These are phyloP conservation scores for Lizonia empirigonia DNA, from an alignment of 2,329 filamentous ascomycete genomes.

Conservation along the genomic window DNA sequence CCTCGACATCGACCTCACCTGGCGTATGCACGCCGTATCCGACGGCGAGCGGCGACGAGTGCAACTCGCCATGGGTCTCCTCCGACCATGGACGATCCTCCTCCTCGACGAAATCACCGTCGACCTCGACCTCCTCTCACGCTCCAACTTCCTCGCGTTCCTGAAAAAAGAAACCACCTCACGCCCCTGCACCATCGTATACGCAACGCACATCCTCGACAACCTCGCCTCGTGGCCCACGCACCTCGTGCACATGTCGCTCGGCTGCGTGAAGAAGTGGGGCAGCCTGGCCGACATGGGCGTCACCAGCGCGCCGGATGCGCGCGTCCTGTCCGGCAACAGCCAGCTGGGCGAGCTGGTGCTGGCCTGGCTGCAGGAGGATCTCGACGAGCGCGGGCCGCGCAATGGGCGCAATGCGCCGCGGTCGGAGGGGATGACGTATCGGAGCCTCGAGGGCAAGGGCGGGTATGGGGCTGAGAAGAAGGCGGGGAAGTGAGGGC, in stretches of 20 bases:
- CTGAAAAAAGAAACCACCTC: conserved; percentile 84
- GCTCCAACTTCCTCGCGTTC: conserved; percentile 84
- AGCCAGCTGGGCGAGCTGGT: conserved; percentile 87
- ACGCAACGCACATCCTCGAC: conserved; percentile 96
- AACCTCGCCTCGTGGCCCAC: conserved; percentile 95
- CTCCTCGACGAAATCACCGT: conserved; percentile 97
- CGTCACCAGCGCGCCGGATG: conserved; percentile 52
- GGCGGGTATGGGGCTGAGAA: conserved; percentile 69
- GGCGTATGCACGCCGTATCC: conserved; percentile 95
- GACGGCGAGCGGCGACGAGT: conserved; percentile 92
- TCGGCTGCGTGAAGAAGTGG: conserved; percentile 87
- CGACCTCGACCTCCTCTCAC: conserved; percentile 85
- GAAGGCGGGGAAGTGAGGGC: conserved; percentile 17
- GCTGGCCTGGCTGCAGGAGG: conserved; percentile 81
- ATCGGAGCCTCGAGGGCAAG: conserved; percentile 62
- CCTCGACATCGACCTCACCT: conserved; percentile 86
- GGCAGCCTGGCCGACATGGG: conserved; percentile 70
- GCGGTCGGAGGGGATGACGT: conserved; percentile 66
- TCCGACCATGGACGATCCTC: conserved; percentile 89
- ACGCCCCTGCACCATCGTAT: conserved; percentile 88
- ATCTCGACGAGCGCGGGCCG: conserved; percentile 79
- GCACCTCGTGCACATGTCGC: conserved; percentile 92
- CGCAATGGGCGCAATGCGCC: conserved; percentile 62
- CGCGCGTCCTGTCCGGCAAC: conserved; percentile 65
- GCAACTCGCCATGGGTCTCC: conserved; percentile 92